Conservation (phyloP, 176 grass and related monocot species). For the Themeda triandra region DNA sequence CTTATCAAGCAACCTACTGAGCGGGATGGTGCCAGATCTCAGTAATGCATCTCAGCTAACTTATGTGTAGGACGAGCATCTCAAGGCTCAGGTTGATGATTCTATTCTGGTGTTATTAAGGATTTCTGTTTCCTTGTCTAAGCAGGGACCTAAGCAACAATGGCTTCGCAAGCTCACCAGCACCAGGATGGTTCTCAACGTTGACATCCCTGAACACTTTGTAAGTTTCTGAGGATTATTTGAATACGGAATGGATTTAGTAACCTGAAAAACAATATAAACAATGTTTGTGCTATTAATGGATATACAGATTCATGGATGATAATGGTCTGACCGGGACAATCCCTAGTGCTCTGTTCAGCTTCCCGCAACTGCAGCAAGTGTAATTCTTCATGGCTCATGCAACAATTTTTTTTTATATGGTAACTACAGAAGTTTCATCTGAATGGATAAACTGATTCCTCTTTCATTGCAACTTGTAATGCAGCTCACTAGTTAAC, state of each 20-base stretch:
- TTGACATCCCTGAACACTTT: constrained; percentile 36
- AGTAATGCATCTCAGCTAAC: constrained; percentile 38
- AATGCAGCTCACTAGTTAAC: constrained; percentile 43
- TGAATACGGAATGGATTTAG: constrained; percentile 10
- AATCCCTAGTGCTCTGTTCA: constrained; percentile 50
- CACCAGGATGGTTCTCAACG: constrained; percentile 55
- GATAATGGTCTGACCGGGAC: constrained; percentile 27
- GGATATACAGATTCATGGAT: constrained; percentile 41
- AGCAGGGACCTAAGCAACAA: constrained; percentile 65
- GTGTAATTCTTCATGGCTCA: constrained; percentile 39
- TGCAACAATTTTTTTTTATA: background rate
- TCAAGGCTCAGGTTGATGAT: background rate
- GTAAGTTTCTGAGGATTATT: constrained; percentile 35
- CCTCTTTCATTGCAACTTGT: background rate
- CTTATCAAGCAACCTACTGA: constrained; percentile 48
- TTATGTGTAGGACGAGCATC: constrained; percentile 50
- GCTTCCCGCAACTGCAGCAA: constrained; percentile 51
- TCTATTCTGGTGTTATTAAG: background rate
- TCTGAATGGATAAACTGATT: background rate
- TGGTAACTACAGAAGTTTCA: background rate
- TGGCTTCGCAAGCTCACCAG: constrained; percentile 31
- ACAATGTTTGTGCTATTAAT: background rate
- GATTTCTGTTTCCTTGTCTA: background rate
- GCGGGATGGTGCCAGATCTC: constrained; percentile 40
- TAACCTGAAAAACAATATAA: background rate